Base-by-base conservation (phyloP, 176 grass and related monocot genomes). In the Eragrostis curvula region DNA sequence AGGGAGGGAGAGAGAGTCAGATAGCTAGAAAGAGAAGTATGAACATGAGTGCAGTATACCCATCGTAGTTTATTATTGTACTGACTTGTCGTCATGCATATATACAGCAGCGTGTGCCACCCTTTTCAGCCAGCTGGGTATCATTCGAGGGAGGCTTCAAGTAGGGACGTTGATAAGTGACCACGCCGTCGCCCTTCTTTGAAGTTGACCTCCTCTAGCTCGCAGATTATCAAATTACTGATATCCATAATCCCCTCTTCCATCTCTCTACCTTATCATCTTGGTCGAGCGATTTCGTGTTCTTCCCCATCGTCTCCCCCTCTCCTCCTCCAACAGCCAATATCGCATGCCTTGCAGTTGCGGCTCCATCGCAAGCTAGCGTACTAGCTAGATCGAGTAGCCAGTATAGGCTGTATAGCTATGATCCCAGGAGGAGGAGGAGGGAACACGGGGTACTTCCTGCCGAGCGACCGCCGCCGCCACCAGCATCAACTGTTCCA, bases 131-230 rank as follows among this genome's bases (percentile, higher is more conserved):
- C 32, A 2, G 86, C 71, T 70, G 64, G 90, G 92, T 88, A n/a
- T 42, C 77, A 98, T 81, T 86, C 79, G 85, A 95, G 92, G 96
- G 84, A 98, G 92, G 91, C 68, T 81, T 60, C 78, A 95, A 85
- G 87, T 86, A 93, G 92, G 92, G 96, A 90, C 84, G 96, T 82
- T 79, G 65, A 16, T 43, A 87, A 85, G 77, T 82, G 68, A 41
- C 41, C 75, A 42, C 9, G 11, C 8, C 51, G 8, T 12, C 40
- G 13, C 40, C 4, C 32, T 2, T 36, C 32, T 36, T 36, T 2
- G 4, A 36, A 24, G 75, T 90, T 89, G 80, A 93, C 87, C 90
- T 36, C 32, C 32, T 59, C 32, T n/a, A n/a, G n/a, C n/a, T 36
- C 32, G 32, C 32, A 36, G 32, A 36, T 36, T 36, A 36, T 36